phyloP scores from a whole-genome alignment of 371 early-diverging fungal genomes.

The Mortierella polycephala region DNA sequence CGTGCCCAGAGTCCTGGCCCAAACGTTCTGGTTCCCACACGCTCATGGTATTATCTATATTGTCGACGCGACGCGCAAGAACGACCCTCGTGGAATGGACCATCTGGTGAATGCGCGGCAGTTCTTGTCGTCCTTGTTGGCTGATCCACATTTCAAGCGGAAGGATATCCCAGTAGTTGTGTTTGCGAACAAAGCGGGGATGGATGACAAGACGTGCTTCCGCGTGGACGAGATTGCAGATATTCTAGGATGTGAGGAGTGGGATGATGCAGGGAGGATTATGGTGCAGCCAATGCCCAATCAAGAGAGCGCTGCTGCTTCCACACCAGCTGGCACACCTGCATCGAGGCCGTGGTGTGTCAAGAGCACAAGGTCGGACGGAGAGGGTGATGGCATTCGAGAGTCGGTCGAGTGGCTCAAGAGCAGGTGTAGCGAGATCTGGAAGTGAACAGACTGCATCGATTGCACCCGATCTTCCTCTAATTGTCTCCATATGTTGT shows the following conservation, averaged over 20 bases:
- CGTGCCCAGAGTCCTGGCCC: conserved; percentile 46
- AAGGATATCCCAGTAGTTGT: conserved; percentile 48
- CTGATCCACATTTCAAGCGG: conserved; percentile 36
- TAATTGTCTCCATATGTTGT: no score
- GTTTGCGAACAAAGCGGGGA: conserved; percentile 53
- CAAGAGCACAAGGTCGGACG: conserved; percentile 51
- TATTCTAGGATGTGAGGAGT: conserved; percentile 50
- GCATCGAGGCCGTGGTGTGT: conserved; percentile 44
- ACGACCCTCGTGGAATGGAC: conserved; percentile 52
- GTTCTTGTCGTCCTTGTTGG: conserved; percentile 32
- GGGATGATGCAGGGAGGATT: conserved; percentile 20
- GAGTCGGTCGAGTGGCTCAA: conserved; percentile 55
- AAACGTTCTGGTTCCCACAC: conserved; percentile 51
- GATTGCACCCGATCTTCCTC: no score
- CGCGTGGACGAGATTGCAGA: conserved; percentile 53
- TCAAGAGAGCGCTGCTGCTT: no score
- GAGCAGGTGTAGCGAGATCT: conserved; percentile 48
- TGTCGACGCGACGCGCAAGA: conserved; percentile 54
- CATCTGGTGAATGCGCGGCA: conserved; percentile 48
- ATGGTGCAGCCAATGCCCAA: no score
- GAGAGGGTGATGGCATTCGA: conserved; percentile 38
- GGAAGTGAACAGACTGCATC: conserved; percentile 4
- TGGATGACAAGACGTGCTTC: conserved; percentile 44
- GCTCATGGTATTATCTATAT: conserved; percentile 53
- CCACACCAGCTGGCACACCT: no score